Conservation (phyloP, 768 basidiomycete species). For the Brasilioporus rufonigricans region DNA sequence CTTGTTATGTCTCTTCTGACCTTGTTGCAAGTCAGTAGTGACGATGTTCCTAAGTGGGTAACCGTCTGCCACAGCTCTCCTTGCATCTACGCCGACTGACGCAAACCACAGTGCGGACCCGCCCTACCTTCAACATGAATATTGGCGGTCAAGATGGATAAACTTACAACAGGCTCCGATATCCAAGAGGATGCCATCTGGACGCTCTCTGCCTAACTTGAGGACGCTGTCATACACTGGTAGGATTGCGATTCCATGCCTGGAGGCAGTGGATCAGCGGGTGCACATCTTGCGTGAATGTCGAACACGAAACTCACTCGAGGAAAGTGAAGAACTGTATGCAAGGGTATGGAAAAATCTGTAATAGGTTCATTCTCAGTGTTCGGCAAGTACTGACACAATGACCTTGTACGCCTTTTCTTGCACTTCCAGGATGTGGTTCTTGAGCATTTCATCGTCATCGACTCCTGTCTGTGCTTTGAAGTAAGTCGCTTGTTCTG, state of each 20-base stretch:
- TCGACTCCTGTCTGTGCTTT: constrained; percentile 28
- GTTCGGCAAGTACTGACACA: neutral
- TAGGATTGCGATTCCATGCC: constrained; percentile 5
- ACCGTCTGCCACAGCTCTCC: constrained; percentile 42
- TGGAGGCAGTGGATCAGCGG: neutral
- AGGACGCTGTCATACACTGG: constrained; percentile 28
- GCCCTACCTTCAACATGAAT: no score
- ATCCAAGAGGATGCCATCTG: constrained; percentile 39
- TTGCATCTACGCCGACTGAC: constrained; percentile 33
- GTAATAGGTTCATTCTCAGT: neutral
- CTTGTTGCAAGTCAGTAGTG: constrained; percentile 36
- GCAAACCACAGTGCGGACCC: neutral
- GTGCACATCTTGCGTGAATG: neutral
- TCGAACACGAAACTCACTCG: constrained; percentile 11
- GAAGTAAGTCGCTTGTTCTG: constrained; percentile 13
- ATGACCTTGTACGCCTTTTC: constrained; percentile 17
- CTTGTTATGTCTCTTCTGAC: constrained; percentile 16
- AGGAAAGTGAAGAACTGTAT: no score
- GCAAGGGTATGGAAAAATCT: constrained; percentile 30
- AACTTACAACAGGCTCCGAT: constrained; percentile 42
- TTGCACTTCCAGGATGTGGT: constrained; percentile 31
- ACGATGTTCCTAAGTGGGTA: constrained; percentile 40
- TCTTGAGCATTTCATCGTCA: constrained; percentile 25
- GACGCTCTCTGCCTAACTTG: constrained; percentile 35
- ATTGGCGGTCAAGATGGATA: neutral